A percentile compares a stretch with the other conserved stretches of the same genome.
Conservation (phyloP, 2,329 filamentous ascomycete genomes). For the Cladosporium velox region DNA sequence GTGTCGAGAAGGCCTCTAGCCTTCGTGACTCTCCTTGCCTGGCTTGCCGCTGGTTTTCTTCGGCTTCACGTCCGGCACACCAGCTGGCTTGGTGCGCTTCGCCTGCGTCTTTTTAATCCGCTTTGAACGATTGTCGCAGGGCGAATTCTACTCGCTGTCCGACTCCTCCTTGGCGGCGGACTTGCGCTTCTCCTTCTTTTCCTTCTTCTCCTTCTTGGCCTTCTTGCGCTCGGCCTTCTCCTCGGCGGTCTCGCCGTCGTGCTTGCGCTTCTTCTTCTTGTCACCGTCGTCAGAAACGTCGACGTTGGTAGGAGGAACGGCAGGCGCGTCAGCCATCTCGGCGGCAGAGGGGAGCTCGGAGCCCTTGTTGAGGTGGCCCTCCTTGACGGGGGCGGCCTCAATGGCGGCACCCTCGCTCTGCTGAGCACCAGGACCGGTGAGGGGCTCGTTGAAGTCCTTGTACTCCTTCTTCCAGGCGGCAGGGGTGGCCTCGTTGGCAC, state of each 20-base stretch:
- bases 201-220: conserved; percentile 82
- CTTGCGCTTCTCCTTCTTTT: conserved; percentile 63
- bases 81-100: conserved; percentile 3
- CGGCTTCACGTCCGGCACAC: not conserved
- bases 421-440: not conserved
- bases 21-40: conserved; percentile 1
- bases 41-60: not conserved
- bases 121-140: not conserved
- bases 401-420: conserved; percentile 35
- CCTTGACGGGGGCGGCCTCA: conserved; percentile 39
- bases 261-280: conserved; percentile 53
- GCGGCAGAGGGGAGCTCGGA: conserved; percentile 46
- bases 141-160: conserved; percentile 43
- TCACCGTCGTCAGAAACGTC: conserved; percentile 33
- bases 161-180: conserved; percentile 34
- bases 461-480: conserved; percentile 91
- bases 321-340: conserved; percentile 34
- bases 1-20: not conserved
- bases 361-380: conserved; percentile 37
- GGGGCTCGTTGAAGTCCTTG: conserved; percentile 75
- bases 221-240: conserved; percentile 47
- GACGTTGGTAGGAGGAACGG: conserved; percentile 31
- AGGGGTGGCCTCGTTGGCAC: conserved; percentile 88
- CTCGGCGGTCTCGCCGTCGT: conserved; percentile 49
- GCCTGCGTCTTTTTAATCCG: conserved; percentile 1